A percentile compares a stretch with the other conserved stretches of the same genome.
Evolutionary conservation across 2,329 filamentous ascomycete species (phyloP).

Genomic region (Colletotrichum zoysiae): DNA sequence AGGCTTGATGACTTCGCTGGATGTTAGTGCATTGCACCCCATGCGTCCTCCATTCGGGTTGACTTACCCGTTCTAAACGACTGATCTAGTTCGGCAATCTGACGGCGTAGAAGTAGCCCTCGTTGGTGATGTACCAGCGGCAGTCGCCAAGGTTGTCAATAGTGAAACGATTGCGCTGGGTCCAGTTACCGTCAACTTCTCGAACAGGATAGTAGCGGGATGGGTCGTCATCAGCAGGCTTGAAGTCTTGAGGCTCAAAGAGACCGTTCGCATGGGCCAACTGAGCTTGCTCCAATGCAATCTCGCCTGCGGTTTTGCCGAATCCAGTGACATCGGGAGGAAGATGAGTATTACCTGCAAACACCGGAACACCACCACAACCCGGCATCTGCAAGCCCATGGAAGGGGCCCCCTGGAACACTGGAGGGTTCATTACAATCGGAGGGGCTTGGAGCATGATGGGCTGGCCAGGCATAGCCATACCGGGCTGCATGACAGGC

Average conservation of each 20-base stretch:
- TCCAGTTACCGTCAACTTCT: constrained; percentile 71
- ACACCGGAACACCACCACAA: constrained; percentile 27
- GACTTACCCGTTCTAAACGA: neutral
- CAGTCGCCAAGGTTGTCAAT: constrained; percentile 69
- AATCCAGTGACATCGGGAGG: constrained; percentile 65
- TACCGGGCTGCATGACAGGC: constrained; percentile 47
- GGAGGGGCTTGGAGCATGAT: constrained; percentile 50
- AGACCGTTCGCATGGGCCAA: constrained; percentile 64
- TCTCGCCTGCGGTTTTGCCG: constrained; percentile 63
- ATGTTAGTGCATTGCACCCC: neutral
- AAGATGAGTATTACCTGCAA: constrained; percentile 55
- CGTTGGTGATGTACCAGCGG: constrained; percentile 70
- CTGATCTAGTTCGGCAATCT: constrained; percentile 58
- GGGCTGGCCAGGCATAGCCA: constrained; percentile 22
- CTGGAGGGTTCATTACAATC: constrained; percentile 23
- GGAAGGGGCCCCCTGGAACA: constrained; percentile 27
- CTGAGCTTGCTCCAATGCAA: constrained; percentile 60
- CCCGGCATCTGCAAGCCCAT: constrained; percentile 36
- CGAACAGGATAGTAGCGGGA: constrained; percentile 72
- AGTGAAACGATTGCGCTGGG: constrained; percentile 68
- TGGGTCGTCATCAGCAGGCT: constrained; percentile 71
- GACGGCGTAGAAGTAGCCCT: constrained; percentile 72
- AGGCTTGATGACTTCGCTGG: neutral
- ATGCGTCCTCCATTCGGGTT: neutral
- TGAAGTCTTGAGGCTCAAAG: constrained; percentile 72